Evolutionary conservation across 148 eudicot genomes (phyloP).

Genomic region (Diospyros kaki): DNA sequence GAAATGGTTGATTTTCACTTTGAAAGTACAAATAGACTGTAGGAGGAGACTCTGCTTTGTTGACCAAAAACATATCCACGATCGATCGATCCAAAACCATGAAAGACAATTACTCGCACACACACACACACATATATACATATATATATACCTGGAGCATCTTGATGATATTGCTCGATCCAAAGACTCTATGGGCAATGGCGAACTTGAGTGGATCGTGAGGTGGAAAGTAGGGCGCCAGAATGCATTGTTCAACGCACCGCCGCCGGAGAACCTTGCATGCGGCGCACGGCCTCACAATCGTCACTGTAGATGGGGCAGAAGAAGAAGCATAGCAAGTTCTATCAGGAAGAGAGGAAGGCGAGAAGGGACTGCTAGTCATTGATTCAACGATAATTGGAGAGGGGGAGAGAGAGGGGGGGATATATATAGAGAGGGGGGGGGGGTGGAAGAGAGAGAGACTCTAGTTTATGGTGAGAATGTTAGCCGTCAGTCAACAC

Average conservation of each 20-base stretch:
- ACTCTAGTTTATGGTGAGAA: no score
- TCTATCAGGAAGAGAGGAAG: background rate
- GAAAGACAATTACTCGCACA: no score
- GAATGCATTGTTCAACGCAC: conserved; percentile 55
- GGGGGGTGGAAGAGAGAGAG: no score
- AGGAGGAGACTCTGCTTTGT: no score
- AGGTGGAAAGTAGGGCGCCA: conserved; percentile 74
- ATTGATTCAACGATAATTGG: background rate
- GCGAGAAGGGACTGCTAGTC: conserved; percentile 1
- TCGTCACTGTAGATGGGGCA: conserved; percentile 17
- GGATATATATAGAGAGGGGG: no score
- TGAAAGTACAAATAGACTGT: no score
- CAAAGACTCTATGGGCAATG: conserved; percentile 71
- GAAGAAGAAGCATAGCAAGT: background rate
- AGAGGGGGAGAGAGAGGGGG: background rate
- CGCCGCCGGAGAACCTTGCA: conserved; percentile 69
- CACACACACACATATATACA: no score
- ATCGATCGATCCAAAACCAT: no score
- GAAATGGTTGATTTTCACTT: no score
- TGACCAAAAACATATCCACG: no score
- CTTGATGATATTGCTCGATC: conserved; percentile 80
- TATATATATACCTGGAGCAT: conserved; percentile 58
- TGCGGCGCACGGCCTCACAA: conserved; percentile 67
- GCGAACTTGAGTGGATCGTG: conserved; percentile 70
- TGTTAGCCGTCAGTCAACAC: no score